Percentiles rank a stretch among this genome's conserved stretches.
phyloP scores from a whole-genome alignment of 192 early-diverging fungal genomes.

The Dissophora ornata region DNA sequence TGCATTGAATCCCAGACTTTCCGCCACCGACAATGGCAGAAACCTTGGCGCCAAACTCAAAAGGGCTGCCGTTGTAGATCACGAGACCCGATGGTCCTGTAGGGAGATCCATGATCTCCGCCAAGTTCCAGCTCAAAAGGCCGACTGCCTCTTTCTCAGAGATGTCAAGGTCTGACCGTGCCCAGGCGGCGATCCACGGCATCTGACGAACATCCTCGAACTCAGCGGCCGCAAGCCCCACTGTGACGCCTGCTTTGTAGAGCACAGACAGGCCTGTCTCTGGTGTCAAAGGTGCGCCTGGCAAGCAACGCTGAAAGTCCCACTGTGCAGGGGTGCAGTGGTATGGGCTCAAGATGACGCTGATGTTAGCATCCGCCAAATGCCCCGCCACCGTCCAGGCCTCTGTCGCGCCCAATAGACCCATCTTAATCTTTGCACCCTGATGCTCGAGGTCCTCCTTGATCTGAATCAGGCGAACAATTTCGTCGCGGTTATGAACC shows the following conservation, averaged over 20 bases:
- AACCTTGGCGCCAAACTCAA: conserved; percentile 66
- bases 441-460: conserved; percentile 55
- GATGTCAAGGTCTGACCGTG: conserved; percentile 38
- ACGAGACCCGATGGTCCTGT: conserved; percentile 53
- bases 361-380: conserved; percentile 58
- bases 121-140: conserved; percentile 74
- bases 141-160: conserved; percentile 68
- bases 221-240: conserved; percentile 60
- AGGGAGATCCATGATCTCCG: conserved; percentile 65
- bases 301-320: conserved; percentile 65
- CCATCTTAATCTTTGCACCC: conserved; percentile 49
- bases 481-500: conserved; percentile 66
- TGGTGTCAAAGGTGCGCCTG: conserved; percentile 60
- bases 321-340: conserved; percentile 69
- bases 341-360: conserved; percentile 70
- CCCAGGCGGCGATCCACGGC: conserved; percentile 81
- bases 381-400: conserved; percentile 68
- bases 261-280: conserved; percentile 64
- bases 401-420: conserved; percentile 74
- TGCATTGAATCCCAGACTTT: conserved; percentile 12
- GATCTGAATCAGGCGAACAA: conserved; percentile 65
- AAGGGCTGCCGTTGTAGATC: conserved; percentile 68
- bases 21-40: conserved; percentile 68
- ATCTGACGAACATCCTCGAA: conserved; percentile 64
- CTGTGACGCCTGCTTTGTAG: conserved; percentile 64